A percentile compares a stretch with the other conserved stretches of the same genome.
Conservation (phyloP, 352 stramenopile species). For the Nannochloropsis limnetica region DNA sequence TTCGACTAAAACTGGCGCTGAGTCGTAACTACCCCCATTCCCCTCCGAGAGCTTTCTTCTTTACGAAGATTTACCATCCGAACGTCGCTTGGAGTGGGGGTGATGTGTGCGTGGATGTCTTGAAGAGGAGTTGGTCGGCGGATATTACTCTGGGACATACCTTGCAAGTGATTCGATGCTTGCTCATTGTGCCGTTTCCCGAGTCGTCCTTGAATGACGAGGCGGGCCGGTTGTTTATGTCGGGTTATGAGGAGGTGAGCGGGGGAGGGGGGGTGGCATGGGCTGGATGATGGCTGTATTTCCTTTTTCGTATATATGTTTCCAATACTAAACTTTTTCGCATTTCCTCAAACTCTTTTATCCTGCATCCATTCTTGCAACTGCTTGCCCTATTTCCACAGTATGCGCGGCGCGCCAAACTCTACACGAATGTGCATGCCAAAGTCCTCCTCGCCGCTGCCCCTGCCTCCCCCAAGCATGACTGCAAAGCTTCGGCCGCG, state of each 20-base stretch:
- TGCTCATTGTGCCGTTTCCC: conserved; percentile 98
- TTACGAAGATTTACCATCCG: conserved; percentile 99
- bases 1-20: conserved; percentile 87
- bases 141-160: conserved; percentile 87
- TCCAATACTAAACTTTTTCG: no score
- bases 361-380: no score
- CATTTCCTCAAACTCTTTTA: no score
- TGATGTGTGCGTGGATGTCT: conserved; percentile 98
- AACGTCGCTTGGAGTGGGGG: conserved; percentile 90
- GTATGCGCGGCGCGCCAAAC: no score
- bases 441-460: no score
- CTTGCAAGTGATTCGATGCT: conserved; percentile 91
- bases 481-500: no score
- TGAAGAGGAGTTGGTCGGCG: conserved; percentile 96
- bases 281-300: no score
- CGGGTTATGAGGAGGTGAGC: conserved; percentile 98
- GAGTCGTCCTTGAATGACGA: conserved; percentile 98
- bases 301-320: no score
- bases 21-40: conserved; percentile 66
- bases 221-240: conserved; percentile 95
- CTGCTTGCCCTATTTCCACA: no score
- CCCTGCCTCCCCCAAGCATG: no score
- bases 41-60: conserved; percentile 78
- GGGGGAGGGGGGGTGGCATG: no score
- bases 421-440: no score